Evolutionary conservation across 805 yeast genomes (phyloP), one percentile per base, ranked within the genome.

Genomic region (Ogataea saltuana): DNA sequence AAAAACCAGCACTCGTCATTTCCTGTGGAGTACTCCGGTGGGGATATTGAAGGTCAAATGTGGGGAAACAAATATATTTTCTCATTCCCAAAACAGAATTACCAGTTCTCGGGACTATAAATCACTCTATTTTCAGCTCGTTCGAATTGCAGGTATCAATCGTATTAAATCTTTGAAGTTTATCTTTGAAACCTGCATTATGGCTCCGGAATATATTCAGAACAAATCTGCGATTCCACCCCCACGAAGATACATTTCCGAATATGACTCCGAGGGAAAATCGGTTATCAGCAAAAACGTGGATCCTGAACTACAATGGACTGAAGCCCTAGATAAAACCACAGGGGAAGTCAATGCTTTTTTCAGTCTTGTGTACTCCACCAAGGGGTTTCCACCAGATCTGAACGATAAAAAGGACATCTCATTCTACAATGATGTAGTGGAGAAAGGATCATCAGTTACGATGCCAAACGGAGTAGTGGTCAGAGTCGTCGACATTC

Each of bases 281-380:
- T 42, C 45, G 22, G 41, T 42, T 9, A 35, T 42, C 15, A 36
- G 29, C 28, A 36, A 30, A 8, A 32, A 35, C 9, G 28, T 42
- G 17, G 38, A 31, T 13, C 38, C 45, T 16, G 45, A 42, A 16
- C 30, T 42, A 16, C 13, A 36, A 18, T 42, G 45, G 45, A 42
- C 45, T 4, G 38, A 42, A 21, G 45, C 45, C 10, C 28, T 36
- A 8, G 45, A 42, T 22, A 35, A 29, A 15, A 29, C 41, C 4
- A 42, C 45, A 6, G 45, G 45, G 4, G 45, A 35, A 11, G 38
- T 36, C 33, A 42, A 42, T 42, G 45, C 45, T 7, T 17, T 36
- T 19, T 42, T 42, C 21, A 42, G 45, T 28, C 35, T 42, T 36
- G 45, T 36, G 13, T 42, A 42, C 23, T 26, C 45, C 7, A 42